Conservation (phyloP, 176 grass and related monocot species). For the Phoenix roebelenii region DNA sequence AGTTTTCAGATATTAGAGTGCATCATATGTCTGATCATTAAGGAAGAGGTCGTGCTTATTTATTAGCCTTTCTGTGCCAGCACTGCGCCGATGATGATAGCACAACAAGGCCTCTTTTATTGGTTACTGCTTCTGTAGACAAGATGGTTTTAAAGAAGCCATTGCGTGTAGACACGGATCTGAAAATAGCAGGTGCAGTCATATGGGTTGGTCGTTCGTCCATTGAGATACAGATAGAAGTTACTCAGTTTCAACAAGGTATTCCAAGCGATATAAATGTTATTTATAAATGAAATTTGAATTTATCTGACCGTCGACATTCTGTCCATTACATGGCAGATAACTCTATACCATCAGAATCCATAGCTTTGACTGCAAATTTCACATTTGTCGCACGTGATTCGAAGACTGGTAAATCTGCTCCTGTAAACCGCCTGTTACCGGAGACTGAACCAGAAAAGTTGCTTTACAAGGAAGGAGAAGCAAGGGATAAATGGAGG, state of each 20-base stretch:
- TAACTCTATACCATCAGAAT: conserved; percentile 34
- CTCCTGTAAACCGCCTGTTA: conserved; percentile 74
- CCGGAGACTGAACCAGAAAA: conserved; percentile 81
- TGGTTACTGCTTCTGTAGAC: conserved; percentile 93
- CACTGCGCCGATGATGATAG: conserved; percentile 90
- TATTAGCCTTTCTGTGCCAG: conserved; percentile 27
- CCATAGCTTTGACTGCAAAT: conserved; percentile 62
- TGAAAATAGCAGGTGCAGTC: conserved; percentile 80
- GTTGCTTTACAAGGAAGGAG: conserved; percentile 45
- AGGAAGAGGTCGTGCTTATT: not conserved
- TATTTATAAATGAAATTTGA: no score
- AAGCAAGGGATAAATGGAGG: conserved; percentile 60
- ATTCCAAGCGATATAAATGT: not conserved
- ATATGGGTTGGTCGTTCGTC: conserved; percentile 91
- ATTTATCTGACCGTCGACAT: conserved; percentile 7
- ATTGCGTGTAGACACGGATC: conserved; percentile 58
- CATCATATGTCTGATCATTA: no score
- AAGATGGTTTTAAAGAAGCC: conserved; percentile 89
- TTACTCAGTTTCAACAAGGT: conserved; percentile 74
- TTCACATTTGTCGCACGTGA: conserved; percentile 86
- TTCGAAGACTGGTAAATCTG: conserved; percentile 74
- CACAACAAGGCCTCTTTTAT: conserved; percentile 79
- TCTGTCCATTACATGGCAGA: conserved; percentile 28
- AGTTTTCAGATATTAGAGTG: no score
- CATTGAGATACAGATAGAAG: conserved; percentile 95